Conservation (phyloP, 2,329 filamentous ascomycete species). For the Xylogone sp. region DNA sequence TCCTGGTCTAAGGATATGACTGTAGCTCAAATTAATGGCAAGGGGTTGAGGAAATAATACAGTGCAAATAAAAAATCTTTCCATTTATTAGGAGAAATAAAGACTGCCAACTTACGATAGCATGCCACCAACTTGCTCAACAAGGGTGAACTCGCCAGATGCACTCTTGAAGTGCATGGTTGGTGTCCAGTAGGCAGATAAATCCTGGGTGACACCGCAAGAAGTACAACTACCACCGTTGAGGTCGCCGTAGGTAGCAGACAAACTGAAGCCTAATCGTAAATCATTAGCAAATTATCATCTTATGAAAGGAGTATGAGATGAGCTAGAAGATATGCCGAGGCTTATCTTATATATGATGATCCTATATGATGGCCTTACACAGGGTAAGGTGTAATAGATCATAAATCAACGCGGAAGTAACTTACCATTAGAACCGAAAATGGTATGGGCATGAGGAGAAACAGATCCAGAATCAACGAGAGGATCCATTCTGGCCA, state of each 20-base stretch:
- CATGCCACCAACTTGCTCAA: constrained; percentile 76
- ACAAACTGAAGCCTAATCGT: constrained; percentile 57
- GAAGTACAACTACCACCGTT: constrained; percentile 59
- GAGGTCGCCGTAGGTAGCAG: constrained; percentile 55
- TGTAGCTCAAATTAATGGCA: background rate
- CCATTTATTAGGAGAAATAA: too few species aligned
- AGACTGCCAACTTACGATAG: constrained; percentile 63
- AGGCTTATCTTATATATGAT: too few species aligned
- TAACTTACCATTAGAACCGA: constrained; percentile 69
- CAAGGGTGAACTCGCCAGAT: constrained; percentile 50
- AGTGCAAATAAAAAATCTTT: too few species aligned
- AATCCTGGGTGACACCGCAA: constrained; percentile 57
- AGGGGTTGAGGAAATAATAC: too few species aligned
- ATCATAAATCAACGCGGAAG: background rate
- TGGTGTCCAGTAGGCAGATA: constrained; percentile 68
- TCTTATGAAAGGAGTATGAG: too few species aligned
- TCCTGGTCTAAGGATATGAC: too few species aligned
- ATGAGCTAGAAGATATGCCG: too few species aligned
- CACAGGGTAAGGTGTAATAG: too few species aligned
- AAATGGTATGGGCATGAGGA: constrained; percentile 69
- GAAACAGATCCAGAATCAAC: constrained; percentile 57
- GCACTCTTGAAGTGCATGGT: constrained; percentile 44
- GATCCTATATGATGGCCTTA: too few species aligned
- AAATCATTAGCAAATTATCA: constrained; percentile 10
- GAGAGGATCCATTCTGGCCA: constrained; percentile 75